Evolutionary conservation across 768 basidiomycete species (phyloP).

Genomic region (Agaricus bisporus): DNA sequence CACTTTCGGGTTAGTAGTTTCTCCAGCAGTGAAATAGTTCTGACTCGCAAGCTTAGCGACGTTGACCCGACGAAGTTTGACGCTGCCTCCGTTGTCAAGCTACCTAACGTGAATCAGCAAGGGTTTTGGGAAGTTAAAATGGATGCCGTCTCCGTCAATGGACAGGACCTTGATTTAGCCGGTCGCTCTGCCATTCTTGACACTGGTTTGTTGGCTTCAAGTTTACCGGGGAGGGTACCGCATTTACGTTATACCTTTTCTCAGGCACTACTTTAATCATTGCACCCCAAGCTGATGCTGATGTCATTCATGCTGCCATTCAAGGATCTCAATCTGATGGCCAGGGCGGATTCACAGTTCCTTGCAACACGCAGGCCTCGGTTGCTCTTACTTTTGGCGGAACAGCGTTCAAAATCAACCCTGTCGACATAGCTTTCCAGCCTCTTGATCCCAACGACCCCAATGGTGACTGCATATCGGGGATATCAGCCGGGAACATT

Average conservation of each 20-base stretch:
- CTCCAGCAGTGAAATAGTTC: not conserved
- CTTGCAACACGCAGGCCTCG: conserved; percentile 52
- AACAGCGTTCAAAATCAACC: conserved; percentile 48
- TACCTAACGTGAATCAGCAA: conserved; percentile 55
- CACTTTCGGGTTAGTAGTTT: conserved; percentile 48
- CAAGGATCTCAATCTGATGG: conserved; percentile 43
- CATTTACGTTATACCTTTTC: conserved; percentile 8
- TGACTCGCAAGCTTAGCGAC: conserved; percentile 18
- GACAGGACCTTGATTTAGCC: conserved; percentile 39
- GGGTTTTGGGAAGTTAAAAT: conserved; percentile 84
- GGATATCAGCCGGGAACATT: conserved; percentile 50
- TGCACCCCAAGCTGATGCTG: conserved; percentile 36
- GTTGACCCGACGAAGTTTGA: conserved; percentile 59
- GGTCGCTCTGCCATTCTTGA: conserved; percentile 72
- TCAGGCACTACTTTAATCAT: conserved; percentile 12
- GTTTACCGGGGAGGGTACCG: not conserved
- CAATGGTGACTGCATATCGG: conserved; percentile 51
- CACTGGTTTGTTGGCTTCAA: conserved; percentile 27
- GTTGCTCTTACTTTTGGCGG: conserved; percentile 59
- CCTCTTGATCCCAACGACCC: conserved; percentile 44
- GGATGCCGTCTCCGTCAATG: conserved; percentile 54
- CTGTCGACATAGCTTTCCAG: conserved; percentile 50
- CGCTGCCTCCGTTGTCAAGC: conserved; percentile 46
- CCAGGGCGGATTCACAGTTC: conserved; percentile 46
- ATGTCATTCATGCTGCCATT: conserved; percentile 50